Base-by-base conservation (phyloP, 164 flowering plant species). In the Paratinospora sagittata region DNA sequence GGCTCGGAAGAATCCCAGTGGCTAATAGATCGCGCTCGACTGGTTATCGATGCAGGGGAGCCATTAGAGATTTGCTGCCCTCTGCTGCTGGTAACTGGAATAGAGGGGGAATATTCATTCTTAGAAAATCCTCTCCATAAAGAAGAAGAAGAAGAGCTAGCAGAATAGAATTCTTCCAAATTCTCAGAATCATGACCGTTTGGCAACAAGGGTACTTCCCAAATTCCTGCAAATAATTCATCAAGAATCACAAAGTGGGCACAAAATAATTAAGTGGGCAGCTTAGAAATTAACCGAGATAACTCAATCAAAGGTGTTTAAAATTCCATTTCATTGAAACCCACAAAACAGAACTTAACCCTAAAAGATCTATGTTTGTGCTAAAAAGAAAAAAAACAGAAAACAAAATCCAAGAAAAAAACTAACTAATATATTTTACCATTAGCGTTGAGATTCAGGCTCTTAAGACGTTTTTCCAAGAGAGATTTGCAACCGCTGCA, bases 11-110 rank as follows among this genome's bases (percentile, higher is more conserved):
- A 24, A 7, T 23, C 9, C 26, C 4, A 27, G 24, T 8, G 27
- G 21, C 10, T 26, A 8, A n/a, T 9, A 11, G 27, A 61, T 21
- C 21, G 14, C 24, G 30, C 64, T 23, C 21, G n/a, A 21, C 49
- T 66, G 45, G 9, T 36, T 8, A 36, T 26, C 13, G 68, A 66
- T 66, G 68, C 49, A n/a, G 68, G 43, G 10, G 68, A 36, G 36
- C 27, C 36, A 66, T 12, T 37, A 66, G 47, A 7, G 45, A 41
- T 8, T 41, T 41, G 9, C 45, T 41, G 11, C 13, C 3, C 11
- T 8, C 45, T 8, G 45, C 45, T 41, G 4, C 45, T 8, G 1
- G 4, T 8, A 8, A n/a, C n/a, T n/a, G n/a, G n/a, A n/a, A n/a
- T n/a, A n/a, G n/a, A n/a, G n/a, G n/a, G n/a, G n/a, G n/a, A n/a